Base-by-base conservation (phyloP, 116 monocot genomes). In the Cymodocea nodosa region DNA sequence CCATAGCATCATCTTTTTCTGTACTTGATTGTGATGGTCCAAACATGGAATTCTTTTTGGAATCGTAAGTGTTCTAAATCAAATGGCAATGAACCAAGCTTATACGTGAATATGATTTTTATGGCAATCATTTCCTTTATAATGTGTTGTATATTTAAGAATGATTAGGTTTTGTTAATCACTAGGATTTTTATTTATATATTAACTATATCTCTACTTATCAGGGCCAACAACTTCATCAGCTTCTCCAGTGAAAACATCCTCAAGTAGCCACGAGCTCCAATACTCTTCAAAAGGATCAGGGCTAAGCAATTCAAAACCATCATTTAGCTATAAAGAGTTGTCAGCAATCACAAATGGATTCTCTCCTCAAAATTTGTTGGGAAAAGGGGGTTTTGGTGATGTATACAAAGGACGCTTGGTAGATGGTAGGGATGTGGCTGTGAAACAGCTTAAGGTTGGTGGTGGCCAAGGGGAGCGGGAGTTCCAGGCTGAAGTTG, bases 401-500 rank as follows among this genome's bases (percentile, higher is more conserved):
- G 56, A 9, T 63, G 75, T 75, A 17, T 75, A 75, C 30, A 75
- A 75, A 59, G 75, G 75, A 35, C 5, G 15, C 12, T 25, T 75
- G 35, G 23, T 68, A 39, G 75, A 75, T 63, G 75, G 75, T 22
- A 68, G 75, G 56, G 75, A 68, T 24, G 68, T 75, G 18, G 69
- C 75, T 19, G 75, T 75, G 68, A 75, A 75, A 40, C 75, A 75
- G 24, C 75, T 75, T 24, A 75, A 75, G 49, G 75, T 54, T 40
- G 75, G 75, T 54, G 75, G 75, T 63, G 69, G 62, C 14, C 75
- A 75, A 23, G 75, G 75, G 7, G 68, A 75, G 24, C n/a, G 75
- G 10, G 75, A 75, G 75, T 75, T 75, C 14, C 59, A 60, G 13
- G 75, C 75, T 15, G 75, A 75, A 68, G 68, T 75, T 40, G 75